Evolutionary conservation across 148 eudicot species (phyloP).

Genomic region (Fagopyrum tataricum): DNA sequence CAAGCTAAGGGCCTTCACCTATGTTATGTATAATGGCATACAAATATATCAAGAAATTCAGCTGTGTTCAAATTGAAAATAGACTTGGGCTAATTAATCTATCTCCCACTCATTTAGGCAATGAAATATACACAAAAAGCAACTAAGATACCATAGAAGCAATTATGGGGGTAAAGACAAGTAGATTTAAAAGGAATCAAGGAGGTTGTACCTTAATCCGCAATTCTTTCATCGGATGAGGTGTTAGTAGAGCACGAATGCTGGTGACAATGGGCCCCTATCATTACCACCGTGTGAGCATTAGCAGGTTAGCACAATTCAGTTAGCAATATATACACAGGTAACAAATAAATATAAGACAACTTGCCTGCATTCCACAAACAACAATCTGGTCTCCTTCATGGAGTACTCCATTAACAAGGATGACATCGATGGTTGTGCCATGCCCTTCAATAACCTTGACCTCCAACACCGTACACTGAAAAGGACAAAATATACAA

Average conservation of each 20-base stretch:
- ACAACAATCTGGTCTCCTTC: slow-evolving; percentile 91
- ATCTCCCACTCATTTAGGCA: not conserved
- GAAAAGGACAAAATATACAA: slow-evolving; percentile 18
- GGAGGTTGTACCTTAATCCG: slow-evolving; percentile 62
- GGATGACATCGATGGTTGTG: slow-evolving; percentile 81
- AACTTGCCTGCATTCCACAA: slow-evolving; percentile 77
- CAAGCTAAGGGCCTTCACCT: not conserved
- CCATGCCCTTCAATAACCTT: slow-evolving; percentile 93
- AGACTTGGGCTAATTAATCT: not conserved
- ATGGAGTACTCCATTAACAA: slow-evolving; percentile 90
- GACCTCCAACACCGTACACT: slow-evolving; percentile 96
- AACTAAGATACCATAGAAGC: not conserved
- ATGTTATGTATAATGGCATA: not conserved
- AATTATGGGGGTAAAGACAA: not conserved
- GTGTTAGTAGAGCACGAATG: slow-evolving; percentile 81
- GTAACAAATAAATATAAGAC: not conserved
- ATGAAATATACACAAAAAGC: not conserved
- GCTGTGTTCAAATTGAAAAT: not conserved
- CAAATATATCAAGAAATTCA: not conserved
- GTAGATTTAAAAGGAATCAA: not conserved
- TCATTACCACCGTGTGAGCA: slow-evolving; percentile 12
- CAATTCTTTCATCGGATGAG: slow-evolving; percentile 97
- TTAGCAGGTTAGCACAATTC: slow-evolving; percentile 7
- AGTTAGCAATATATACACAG: not conserved
- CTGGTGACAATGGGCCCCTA: slow-evolving; percentile 84